phyloP scores from a whole-genome alignment of 2,329 filamentous ascomycete genomes.

The Diaporthe sp. region DNA sequence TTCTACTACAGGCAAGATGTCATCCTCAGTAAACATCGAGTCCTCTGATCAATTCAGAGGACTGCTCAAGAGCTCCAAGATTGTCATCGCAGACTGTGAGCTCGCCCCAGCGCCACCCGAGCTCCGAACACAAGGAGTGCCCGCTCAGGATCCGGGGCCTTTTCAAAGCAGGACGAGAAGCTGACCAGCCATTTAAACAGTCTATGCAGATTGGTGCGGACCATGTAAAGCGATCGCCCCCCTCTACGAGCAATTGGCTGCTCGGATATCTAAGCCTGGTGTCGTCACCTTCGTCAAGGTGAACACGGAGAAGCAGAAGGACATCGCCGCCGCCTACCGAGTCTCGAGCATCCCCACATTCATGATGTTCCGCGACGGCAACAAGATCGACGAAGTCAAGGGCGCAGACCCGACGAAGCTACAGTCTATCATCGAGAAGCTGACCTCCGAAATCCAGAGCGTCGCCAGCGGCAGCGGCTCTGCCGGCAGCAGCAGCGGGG shows the following conservation, averaged over 20 bases:
- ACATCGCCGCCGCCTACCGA: constrained; percentile 80
- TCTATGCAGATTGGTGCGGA: constrained; percentile 89
- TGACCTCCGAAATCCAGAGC: constrained; percentile 76
- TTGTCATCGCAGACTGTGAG: constrained; percentile 93
- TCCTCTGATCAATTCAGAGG: constrained; percentile 75
- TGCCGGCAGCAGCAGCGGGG: constrained; percentile 55
- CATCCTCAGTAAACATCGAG: constrained; percentile 53
- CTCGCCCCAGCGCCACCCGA: constrained; percentile 45
- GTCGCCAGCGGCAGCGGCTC: constrained; percentile 62
- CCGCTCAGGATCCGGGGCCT: constrained; percentile 14
- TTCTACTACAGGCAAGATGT: constrained; percentile 44
- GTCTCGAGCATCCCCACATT: constrained; percentile 91
- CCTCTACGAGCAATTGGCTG: constrained; percentile 83
- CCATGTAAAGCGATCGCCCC: constrained; percentile 89
- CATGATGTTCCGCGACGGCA: constrained; percentile 83
- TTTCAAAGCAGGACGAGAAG: not conserved
- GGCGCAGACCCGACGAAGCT: constrained; percentile 82
- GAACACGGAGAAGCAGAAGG: constrained; percentile 82
- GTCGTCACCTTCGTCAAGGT: constrained; percentile 89
- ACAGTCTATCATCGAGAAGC: constrained; percentile 77
- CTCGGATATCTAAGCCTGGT: constrained; percentile 77
- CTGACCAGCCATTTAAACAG: constrained; percentile 59
- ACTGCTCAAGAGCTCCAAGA: constrained; percentile 78
- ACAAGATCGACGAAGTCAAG: constrained; percentile 76
- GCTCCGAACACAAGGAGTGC: not conserved